Conservation (phyloP, 1,139 yeast species). For the Yamadazyma jaroonii region DNA sequence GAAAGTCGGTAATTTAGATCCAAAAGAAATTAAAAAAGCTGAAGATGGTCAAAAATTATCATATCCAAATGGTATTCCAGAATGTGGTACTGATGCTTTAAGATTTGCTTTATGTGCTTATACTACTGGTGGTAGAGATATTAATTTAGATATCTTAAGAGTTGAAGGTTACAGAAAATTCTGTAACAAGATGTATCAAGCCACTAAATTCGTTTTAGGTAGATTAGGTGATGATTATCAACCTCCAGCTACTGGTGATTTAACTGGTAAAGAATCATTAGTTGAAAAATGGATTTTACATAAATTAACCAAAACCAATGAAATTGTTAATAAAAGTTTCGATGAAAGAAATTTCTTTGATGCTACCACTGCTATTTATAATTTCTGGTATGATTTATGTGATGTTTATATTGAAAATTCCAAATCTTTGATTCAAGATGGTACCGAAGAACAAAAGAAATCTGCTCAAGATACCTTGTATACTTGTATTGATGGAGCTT, state of each 20-base stretch:
- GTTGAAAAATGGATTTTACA: constrained; percentile 97
- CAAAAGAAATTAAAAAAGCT: constrained; percentile 85
- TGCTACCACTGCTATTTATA: constrained; percentile 82
- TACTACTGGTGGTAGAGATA: constrained; percentile 98
- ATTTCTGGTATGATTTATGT: constrained; percentile 95
- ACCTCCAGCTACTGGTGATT: constrained; percentile 64
- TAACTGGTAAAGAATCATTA: constrained; percentile 80
- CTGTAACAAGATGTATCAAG: constrained; percentile 99
- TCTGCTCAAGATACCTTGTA: constrained; percentile 94
- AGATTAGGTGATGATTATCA: constrained; percentile 84
- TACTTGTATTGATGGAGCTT: constrained; percentile 88
- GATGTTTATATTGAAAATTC: constrained; percentile 98
- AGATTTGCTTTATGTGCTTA: constrained; percentile 98
- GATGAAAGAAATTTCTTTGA: constrained; percentile 88
- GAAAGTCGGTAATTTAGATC: constrained; percentile 79
- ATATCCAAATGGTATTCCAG: constrained; percentile 97
- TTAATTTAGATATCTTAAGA: constrained; percentile 91
- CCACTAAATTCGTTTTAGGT: constrained; percentile 94
- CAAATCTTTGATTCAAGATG: constrained; percentile 87
- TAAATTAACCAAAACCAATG: constrained; percentile 71
- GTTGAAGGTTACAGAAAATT: constrained; percentile 99
- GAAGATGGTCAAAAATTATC: constrained; percentile 83
- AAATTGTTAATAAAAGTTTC: constrained; percentile 60
- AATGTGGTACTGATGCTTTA: constrained; percentile 98
- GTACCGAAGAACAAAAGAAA: constrained; percentile 75